Conservation (phyloP, 2,329 filamentous ascomycete genomes). For the Neonectria magnoliae region DNA sequence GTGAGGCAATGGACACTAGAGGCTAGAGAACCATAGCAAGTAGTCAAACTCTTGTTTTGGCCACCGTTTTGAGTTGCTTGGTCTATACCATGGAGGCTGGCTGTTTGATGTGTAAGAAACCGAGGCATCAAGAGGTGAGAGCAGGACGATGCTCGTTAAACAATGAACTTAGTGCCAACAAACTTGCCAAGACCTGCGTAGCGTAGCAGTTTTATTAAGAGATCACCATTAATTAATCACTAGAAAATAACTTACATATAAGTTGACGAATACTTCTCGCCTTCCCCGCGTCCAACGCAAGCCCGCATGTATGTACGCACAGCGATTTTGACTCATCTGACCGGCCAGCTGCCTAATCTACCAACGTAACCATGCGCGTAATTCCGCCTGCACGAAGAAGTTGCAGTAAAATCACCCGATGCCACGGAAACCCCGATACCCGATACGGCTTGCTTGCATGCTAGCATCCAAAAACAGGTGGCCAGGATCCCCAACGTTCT, state of each 20-base stretch:
- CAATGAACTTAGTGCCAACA: slow-evolving; percentile 1
- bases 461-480: neutral
- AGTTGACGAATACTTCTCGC: neutral
- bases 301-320: slow-evolving; percentile 12
- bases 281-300: neutral
- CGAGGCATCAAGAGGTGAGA: neutral
- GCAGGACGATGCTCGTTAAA: neutral
- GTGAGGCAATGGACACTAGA: slow-evolving; percentile 34
- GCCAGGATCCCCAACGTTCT: neutral
- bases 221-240: too few species aligned
- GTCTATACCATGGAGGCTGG: neutral
- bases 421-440: neutral
- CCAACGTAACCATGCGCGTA: slow-evolving; percentile 8
- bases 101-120: neutral
- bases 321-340: neutral
- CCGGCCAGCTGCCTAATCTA: neutral
- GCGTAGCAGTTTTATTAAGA: neutral
- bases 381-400: neutral
- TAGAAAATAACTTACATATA: neutral
- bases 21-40: slow-evolving; percentile 33
- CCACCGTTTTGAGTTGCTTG: neutral
- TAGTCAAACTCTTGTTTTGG: slow-evolving; percentile 22
- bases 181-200: slow-evolving; percentile 1
- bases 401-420: neutral
- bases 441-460: neutral